Evolutionary conservation across 2,329 filamentous ascomycete genomes (phyloP).

Genomic region (Cladosporium velox): DNA sequence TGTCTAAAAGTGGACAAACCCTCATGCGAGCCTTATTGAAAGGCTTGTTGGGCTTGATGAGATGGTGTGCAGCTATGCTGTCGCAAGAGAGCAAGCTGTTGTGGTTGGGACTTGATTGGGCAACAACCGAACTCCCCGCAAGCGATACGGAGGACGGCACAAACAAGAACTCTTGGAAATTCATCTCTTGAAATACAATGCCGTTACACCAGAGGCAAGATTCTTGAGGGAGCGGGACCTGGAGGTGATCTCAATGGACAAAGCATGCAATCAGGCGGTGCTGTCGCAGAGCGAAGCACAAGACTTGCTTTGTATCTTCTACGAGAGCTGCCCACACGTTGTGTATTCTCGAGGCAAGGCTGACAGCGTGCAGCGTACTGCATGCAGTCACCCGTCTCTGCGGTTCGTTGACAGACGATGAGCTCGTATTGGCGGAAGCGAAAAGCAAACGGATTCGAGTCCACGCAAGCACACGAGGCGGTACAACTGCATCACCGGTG

Average conservation of each 20-base stretch:
- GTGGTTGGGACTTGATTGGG: background rate
- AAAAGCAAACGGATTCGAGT: background rate
- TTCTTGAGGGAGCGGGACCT: background rate
- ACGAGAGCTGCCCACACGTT: background rate
- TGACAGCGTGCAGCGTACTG: background rate
- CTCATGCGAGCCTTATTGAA: slow-evolving; percentile 9
- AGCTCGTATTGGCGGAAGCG: background rate
- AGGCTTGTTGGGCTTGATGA: background rate
- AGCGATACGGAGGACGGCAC: background rate
- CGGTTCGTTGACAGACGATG: background rate
- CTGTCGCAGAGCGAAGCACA: background rate
- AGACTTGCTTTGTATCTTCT: background rate
- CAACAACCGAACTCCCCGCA: background rate
- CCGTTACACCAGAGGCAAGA: background rate
- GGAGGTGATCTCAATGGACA: background rate
- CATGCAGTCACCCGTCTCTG: slow-evolving; percentile 6
- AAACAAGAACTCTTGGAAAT: background rate
- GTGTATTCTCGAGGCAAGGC: background rate
- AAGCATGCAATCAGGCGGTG: background rate
- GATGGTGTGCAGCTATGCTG: background rate
- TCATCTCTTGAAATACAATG: background rate
- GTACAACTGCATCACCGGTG: slow-evolving; percentile 2
- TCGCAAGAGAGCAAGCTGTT: background rate
- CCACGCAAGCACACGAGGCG: background rate
- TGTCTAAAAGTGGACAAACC: background rate